Conservation (phyloP, 306 rosid genomes). For the Medicago ruthenica region DNA sequence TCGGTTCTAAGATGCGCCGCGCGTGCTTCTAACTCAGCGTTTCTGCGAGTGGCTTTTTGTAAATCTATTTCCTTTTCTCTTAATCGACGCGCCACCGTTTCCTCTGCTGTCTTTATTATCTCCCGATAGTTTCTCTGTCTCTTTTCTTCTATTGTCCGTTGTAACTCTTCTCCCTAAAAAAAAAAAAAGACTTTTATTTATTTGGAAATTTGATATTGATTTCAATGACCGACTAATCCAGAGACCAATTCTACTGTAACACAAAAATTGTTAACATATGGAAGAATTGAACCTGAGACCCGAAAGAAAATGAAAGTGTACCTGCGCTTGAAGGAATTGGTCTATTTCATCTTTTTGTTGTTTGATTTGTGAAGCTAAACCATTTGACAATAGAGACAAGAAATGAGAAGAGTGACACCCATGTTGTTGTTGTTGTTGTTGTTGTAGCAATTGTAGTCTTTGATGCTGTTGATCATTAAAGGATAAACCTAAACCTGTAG, state of each 20-base stretch:
- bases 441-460: slow-evolving; percentile 22
- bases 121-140: slow-evolving; percentile 69
- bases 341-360: slow-evolving; percentile 77
- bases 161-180: slow-evolving; percentile 69
- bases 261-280: no score
- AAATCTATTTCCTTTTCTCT: slow-evolving; percentile 74
- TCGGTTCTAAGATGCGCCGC: slow-evolving; percentile 78
- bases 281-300: no score
- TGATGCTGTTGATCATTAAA: slow-evolving; percentile 63
- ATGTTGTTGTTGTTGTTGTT: slow-evolving; percentile 48
- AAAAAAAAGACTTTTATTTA: no score
- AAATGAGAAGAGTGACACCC: slow-evolving; percentile 53
- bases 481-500: slow-evolving; percentile 86
- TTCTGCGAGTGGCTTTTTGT: slow-evolving; percentile 70
- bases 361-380: slow-evolving; percentile 68
- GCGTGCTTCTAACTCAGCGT: slow-evolving; percentile 81
- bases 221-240: no score
- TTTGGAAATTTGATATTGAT: background rate
- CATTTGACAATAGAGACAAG: slow-evolving; percentile 61
- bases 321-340: slow-evolving; percentile 81
- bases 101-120: slow-evolving; percentile 69
- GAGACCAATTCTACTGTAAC: no score
- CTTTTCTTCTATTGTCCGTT: slow-evolving; percentile 71
- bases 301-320: slow-evolving; percentile 12
- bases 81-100: slow-evolving; percentile 56